Base-by-base conservation (phyloP, 306 rosid species). In the Corylus avellana region DNA sequence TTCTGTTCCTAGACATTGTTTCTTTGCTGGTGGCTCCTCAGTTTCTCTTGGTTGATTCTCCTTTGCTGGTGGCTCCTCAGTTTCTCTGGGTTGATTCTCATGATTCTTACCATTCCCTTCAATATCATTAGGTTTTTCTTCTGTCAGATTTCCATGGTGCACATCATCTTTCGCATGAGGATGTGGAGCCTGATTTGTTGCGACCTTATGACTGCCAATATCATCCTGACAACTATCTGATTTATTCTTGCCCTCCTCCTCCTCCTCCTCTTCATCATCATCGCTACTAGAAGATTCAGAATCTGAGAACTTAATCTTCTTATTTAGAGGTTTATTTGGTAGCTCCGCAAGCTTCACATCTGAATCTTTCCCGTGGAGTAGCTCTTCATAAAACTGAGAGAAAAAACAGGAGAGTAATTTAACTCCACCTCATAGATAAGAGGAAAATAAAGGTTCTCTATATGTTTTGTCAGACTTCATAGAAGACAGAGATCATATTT, bases 351-450 rank as follows among this genome's bases (percentile, higher is more conserved):
- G 73, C 71, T 84, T 78, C 46, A 27, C 77, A 37, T 79, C 83
- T 35, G 86, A 77, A 79, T 78, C 81, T 78, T 86, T 90, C 69
- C 94, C 98, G 20, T 55, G 58, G 73, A 88, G 83, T 75, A 91
- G 83, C 77, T 93, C 99, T 64, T 95, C 98, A 78, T 78, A 91
- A 86, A 84, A 95, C 98, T 95, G 88, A 75, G 69, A 75, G 22
- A 12, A 12, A 63, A 10, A 20, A 4, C 2, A 75, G 51, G 54
- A 56, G n/a, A 25, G 37, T 13, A 17, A 57, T 12, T 4, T 8
- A 27, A 72, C 58, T 72, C 58, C 39, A 27, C 57, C 46, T 27
- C 58, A 46, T 68, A 8, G 22, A 22, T 14, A 50, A 13, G 32
- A 32, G 42, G 47, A 49, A 72, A n/a, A 4, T 12, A 39, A 62